Percentiles rank a stretch among this genome's conserved stretches.
Conservation (phyloP, 2,329 filamentous ascomycete genomes). For the Alternaria gansuensis region DNA sequence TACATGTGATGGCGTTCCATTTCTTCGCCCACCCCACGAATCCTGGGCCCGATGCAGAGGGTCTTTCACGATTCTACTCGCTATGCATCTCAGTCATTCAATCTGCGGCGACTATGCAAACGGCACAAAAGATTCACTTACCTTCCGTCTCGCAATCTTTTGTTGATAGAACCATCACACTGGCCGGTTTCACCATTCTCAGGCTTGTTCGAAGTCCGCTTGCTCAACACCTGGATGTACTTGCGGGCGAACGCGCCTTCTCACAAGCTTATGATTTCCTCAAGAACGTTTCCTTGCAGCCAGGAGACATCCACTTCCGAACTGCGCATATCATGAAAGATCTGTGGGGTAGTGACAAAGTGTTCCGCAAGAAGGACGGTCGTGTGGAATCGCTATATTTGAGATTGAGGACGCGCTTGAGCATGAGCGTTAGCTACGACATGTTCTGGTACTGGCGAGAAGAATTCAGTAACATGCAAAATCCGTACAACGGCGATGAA, state of each 20-base stretch:
- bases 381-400: conserved; percentile 45
- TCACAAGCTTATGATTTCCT: conserved; percentile 44
- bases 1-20: conserved; percentile 50
- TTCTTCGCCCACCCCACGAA: conserved; percentile 47
- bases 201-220: conserved; percentile 45
- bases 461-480: conserved; percentile 50
- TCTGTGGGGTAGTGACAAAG: conserved; percentile 47
- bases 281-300: conserved; percentile 47
- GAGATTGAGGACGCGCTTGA: conserved; percentile 45
- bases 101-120: conserved; percentile 32
- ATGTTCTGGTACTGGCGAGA: conserved; percentile 55
- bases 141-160: conserved; percentile 45
- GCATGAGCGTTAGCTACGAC: conserved; percentile 52
- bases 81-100: conserved; percentile 47
- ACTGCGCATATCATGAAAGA: conserved; percentile 47
- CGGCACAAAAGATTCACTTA: conserved; percentile 37
- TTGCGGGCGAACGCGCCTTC: conserved; percentile 48
- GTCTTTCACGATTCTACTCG: conserved; percentile 43
- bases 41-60: conserved; percentile 40
- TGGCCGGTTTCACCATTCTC: conserved; percentile 48
- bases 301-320: conserved; percentile 44
- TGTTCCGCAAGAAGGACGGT: conserved; percentile 47
- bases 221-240: conserved; percentile 44
- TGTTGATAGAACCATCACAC: conserved; percentile 46
- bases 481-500: conserved; percentile 50